phyloP scores from a whole-genome alignment of 1,284 basidiomycete genomes.

The Irpex rosettiformis region DNA sequence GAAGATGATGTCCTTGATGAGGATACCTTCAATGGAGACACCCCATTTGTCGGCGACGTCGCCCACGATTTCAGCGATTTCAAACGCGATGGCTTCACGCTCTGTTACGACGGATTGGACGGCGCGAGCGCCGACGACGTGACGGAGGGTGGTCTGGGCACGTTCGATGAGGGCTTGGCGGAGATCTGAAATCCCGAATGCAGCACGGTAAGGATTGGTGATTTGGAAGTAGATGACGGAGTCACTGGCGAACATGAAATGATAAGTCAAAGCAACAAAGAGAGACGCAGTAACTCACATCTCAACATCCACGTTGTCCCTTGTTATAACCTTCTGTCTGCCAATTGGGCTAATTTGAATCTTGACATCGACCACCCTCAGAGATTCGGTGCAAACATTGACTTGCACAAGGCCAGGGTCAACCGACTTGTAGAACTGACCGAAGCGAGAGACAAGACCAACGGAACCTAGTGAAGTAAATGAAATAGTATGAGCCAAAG shows the following conservation, averaged over 20 bases:
- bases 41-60: constrained; percentile 91
- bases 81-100: constrained; percentile 93
- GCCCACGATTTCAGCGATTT: constrained; percentile 92
- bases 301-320: constrained; percentile 87
- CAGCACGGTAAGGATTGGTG: constrained; percentile 83
- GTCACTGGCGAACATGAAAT: constrained; percentile 47
- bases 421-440: constrained; percentile 92
- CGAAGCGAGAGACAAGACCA: constrained; percentile 88
- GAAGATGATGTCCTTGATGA: constrained; percentile 95
- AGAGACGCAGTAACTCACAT: constrained; percentile 46
- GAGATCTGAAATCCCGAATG: constrained; percentile 90
- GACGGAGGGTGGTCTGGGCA: constrained; percentile 92
- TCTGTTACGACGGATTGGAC: constrained; percentile 87
- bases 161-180: constrained; percentile 87
- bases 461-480: constrained; percentile 61
- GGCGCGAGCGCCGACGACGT: constrained; percentile 89
- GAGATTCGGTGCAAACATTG: constrained; percentile 88
- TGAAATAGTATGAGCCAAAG: not conserved
- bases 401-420: constrained; percentile 91
- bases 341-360: constrained; percentile 90
- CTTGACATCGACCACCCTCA: constrained; percentile 88
- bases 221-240: constrained; percentile 92
- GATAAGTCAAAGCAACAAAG: constrained; percentile 1
- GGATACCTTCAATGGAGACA: constrained; percentile 91
- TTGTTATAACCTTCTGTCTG: constrained; percentile 80